These are phyloP conservation scores for Penicillium crystallinum DNA, from an alignment of 495 filamentous ascomycete species.

Conservation along the genomic window DNA sequence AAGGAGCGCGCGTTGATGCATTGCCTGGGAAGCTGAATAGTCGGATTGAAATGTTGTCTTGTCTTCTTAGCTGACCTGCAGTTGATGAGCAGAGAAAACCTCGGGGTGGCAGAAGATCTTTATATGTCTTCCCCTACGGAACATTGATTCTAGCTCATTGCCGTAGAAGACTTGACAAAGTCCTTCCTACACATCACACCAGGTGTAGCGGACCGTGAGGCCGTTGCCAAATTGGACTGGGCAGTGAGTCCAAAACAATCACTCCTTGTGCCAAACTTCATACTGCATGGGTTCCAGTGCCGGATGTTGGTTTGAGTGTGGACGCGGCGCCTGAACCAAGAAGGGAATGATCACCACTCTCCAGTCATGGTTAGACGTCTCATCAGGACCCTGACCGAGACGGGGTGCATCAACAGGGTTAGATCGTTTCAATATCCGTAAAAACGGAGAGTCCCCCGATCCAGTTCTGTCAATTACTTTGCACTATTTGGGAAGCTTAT, in stretches of 20 bases:
- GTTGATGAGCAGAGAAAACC: constrained; percentile 14
- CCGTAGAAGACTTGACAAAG: constrained; percentile 2
- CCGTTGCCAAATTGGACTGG: constrained; percentile 25
- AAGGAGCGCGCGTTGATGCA: constrained; percentile 32
- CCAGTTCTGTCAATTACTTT: constrained; percentile 8
- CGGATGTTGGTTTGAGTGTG: constrained; percentile 18
- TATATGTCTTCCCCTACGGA: constrained; percentile 18
- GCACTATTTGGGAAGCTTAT: background rate
- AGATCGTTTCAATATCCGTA: constrained; percentile 13
- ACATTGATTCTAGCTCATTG: background rate
- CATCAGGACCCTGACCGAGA: constrained; percentile 1
- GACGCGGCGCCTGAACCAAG: constrained; percentile 11
- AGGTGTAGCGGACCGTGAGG: constrained; percentile 23
- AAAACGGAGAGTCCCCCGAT: constrained; percentile 27
- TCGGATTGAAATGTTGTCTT: background rate
- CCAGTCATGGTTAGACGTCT: background rate
- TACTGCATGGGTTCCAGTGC: constrained; percentile 14
- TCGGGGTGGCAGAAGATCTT: constrained; percentile 2
- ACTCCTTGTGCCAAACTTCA: constrained; percentile 10
- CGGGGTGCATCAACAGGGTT: constrained; percentile 3
- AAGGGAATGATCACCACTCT: constrained; percentile 17
- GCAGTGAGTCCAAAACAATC: constrained; percentile 9
- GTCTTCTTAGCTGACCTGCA: constrained; percentile 29
- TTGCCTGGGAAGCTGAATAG: constrained; percentile 12
- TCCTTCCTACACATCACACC: constrained; percentile 4